Conservation (phyloP, 305 asterid species). For the Lippia alba region DNA sequence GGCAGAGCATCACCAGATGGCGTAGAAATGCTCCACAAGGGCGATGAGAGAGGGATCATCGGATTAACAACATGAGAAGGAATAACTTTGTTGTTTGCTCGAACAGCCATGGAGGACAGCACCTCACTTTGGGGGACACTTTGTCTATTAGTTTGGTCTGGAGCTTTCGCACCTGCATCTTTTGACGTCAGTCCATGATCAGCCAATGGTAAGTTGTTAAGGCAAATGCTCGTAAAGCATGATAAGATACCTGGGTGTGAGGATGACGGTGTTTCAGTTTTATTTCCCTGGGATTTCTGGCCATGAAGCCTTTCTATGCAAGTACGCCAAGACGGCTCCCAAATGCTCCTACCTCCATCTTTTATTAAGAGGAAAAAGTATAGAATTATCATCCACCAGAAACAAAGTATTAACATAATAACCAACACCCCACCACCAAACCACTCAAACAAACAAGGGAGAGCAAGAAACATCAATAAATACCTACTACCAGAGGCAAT, state of each 20-base stretch:
- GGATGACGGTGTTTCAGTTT: conserved; percentile 64
- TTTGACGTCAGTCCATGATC: conserved; percentile 34
- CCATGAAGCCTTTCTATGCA: conserved; percentile 71
- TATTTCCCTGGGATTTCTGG: conserved; percentile 59
- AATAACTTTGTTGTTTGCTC: conserved; percentile 52
- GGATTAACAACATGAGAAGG: conserved; percentile 59
- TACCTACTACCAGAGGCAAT: neutral
- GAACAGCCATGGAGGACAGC: conserved; percentile 46
- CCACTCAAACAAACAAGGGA: neutral
- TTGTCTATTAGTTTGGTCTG: conserved; percentile 60
- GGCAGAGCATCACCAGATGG: conserved; percentile 69
- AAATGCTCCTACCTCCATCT: conserved; percentile 85
- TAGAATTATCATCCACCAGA: conserved; percentile 26
- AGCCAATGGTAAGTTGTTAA: conserved; percentile 32
- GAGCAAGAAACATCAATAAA: neutral
- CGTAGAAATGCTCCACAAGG: conserved; percentile 73
- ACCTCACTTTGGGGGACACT: conserved; percentile 52
- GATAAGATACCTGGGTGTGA: conserved; percentile 64
- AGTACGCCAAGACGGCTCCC: conserved; percentile 95
- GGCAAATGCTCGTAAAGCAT: conserved; percentile 22
- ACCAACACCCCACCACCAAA: neutral
- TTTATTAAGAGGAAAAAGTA: conserved; percentile 17
- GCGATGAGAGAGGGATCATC: conserved; percentile 63
- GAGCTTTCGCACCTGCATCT: conserved; percentile 65
- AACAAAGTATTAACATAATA: conserved; percentile 14